These are phyloP conservation scores for Triticum dicoccoides DNA, from an alignment of 176 grass and related monocot species.

Conservation along the genomic window DNA sequence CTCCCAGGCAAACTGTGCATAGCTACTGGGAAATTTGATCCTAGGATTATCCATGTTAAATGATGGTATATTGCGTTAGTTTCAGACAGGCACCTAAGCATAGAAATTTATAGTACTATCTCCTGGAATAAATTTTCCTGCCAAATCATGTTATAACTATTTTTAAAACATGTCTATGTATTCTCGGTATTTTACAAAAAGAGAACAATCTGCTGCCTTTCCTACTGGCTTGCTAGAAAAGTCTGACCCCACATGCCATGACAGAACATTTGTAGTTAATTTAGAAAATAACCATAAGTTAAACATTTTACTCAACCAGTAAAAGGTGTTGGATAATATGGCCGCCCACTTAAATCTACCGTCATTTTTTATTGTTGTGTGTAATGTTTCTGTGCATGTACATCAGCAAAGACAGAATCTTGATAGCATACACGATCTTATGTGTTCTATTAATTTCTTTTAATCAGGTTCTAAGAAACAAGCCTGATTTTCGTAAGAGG, in stretches of 20 bases:
- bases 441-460: conserved; percentile 27
- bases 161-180: neutral
- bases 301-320: conserved; percentile 5
- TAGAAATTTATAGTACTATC: neutral
- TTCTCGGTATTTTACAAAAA: neutral
- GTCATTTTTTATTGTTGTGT: conserved; percentile 12
- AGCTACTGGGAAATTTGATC: neutral
- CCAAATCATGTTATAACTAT: neutral
- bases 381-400: conserved; percentile 24
- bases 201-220: neutral
- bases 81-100: neutral
- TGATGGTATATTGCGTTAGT: neutral
- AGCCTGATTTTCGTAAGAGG: conserved; percentile 90
- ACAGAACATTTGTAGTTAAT: neutral
- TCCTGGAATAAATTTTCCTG: neutral
- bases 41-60: neutral
- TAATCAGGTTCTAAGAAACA: conserved; percentile 87
- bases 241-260: neutral
- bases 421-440: conserved; percentile 20
- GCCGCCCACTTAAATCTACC: neutral
- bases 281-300: conserved; percentile 8
- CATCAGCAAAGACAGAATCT: conserved; percentile 5
- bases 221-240: neutral
- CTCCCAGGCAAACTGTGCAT: conserved; percentile 2
- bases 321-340: neutral